Evolutionary conservation across 495 filamentous ascomycete species (phyloP).

Genomic region (Neohortaea acidophila): DNA sequence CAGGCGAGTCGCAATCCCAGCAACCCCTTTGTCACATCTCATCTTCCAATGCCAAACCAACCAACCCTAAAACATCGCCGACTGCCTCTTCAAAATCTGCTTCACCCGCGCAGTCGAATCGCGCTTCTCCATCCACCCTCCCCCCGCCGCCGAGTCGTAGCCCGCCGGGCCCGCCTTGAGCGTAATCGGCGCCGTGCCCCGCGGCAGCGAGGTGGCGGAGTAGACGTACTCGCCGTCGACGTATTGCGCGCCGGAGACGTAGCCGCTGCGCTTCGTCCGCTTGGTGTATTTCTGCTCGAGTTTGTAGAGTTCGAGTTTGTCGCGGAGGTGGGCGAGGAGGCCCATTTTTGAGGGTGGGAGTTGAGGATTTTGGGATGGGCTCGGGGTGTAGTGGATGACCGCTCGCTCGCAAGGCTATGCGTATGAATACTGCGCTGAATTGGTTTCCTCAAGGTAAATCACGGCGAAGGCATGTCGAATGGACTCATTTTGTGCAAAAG

Average conservation of each 20-base stretch:
- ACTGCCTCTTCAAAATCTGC: slow-evolving; percentile 7
- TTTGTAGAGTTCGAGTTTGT: slow-evolving; percentile 72
- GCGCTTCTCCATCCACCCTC: neutral
- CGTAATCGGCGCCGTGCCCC: slow-evolving; percentile 8
- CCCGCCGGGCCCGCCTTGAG: slow-evolving; percentile 1
- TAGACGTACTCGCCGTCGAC: slow-evolving; percentile 88
- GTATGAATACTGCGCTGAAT: too few relatives aligned
- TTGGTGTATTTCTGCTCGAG: slow-evolving; percentile 86
- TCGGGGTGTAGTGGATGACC: too few relatives aligned
- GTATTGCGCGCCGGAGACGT: slow-evolving; percentile 72
- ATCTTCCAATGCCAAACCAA: too few relatives aligned
- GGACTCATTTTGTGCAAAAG: too few relatives aligned
- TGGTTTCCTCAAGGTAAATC: too few relatives aligned
- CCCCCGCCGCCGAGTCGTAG: neutral
- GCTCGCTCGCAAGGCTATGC: too few relatives aligned
- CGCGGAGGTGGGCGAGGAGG: slow-evolving; percentile 23
- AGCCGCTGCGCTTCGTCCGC: slow-evolving; percentile 71
- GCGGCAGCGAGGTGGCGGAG: slow-evolving; percentile 21
- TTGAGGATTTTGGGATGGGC: too few relatives aligned
- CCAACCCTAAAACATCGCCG: neutral
- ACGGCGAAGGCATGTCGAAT: too few relatives aligned
- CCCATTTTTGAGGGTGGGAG: too few relatives aligned
- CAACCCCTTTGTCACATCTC: too few relatives aligned
- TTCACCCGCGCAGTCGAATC: slow-evolving; percentile 2
- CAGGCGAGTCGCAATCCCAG: too few relatives aligned